A percentile compares a stretch with the other conserved stretches of the same genome.
These are phyloP conservation scores for Infundibulicybe gibba DNA, from an alignment of 768 basidiomycete species.

Conservation along the genomic window DNA sequence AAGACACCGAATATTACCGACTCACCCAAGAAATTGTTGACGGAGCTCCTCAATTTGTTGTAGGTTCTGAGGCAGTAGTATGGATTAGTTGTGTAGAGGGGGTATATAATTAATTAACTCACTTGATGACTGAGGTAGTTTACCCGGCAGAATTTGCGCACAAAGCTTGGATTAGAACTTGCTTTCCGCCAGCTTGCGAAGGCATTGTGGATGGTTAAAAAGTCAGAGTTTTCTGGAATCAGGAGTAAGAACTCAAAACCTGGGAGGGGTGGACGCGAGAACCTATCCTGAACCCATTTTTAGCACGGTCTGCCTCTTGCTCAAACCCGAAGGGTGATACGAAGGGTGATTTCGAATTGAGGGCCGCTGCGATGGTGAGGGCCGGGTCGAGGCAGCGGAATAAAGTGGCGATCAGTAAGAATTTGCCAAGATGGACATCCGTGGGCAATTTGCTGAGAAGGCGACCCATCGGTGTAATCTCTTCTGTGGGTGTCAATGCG, in stretches of 20 bases:
- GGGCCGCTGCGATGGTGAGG: conserved; percentile 90
- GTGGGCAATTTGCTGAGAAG: conserved; percentile 89
- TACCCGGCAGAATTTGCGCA: conserved; percentile 72
- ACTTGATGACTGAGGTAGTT: conserved; percentile 86
- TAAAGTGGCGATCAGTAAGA: conserved; percentile 78
- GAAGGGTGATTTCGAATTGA: conserved; percentile 94
- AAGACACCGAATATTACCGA: conserved; percentile 1
- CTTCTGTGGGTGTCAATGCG: conserved; percentile 80
- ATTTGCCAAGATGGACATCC: conserved; percentile 95
- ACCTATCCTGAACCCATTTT: conserved; percentile 76
- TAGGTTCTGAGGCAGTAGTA: conserved; percentile 55
- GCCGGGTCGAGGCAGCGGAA: conserved; percentile 94
- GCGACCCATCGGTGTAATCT: conserved; percentile 92
- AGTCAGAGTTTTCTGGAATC: conserved; percentile 83
- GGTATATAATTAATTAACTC: conserved; percentile 12
- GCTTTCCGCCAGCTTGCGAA: conserved; percentile 85
- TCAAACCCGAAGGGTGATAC: conserved; percentile 86
- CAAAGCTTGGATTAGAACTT: conserved; percentile 51
- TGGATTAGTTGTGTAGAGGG: not conserved
- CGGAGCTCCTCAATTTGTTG: conserved; percentile 96
- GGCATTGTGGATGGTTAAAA: conserved; percentile 88
- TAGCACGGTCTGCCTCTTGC: conserved; percentile 82
- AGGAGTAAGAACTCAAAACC: not conserved
- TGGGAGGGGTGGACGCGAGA: conserved; percentile 12
- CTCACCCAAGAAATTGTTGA: conserved; percentile 79